Percentiles rank a stretch among this genome's conserved stretches.
Conservation (phyloP, 2,329 filamentous ascomycete genomes). For the Penicillium sclerotigenum region DNA sequence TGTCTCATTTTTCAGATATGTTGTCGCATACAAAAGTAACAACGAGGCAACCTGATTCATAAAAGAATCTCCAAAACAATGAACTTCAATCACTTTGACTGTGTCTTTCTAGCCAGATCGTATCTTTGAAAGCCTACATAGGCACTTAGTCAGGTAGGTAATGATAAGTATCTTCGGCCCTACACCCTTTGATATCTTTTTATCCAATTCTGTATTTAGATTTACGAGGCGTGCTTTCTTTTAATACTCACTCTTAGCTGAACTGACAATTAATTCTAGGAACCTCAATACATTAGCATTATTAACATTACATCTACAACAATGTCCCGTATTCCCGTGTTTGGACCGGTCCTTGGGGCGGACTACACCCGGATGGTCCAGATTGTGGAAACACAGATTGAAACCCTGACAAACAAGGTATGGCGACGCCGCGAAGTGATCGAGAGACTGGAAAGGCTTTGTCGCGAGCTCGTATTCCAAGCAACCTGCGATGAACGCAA, state of each 20-base stretch:
- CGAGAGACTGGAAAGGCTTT: background rate
- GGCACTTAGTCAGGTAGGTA: too few species aligned
- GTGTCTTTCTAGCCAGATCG: too few species aligned
- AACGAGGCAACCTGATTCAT: background rate
- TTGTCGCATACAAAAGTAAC: background rate
- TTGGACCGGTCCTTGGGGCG: background rate
- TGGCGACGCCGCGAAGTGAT: background rate
- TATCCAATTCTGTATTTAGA: too few species aligned
- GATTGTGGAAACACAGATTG: background rate
- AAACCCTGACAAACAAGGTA: background rate
- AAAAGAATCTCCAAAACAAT: background rate
- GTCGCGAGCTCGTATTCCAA: background rate
- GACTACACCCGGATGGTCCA: background rate
- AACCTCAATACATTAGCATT: background rate
- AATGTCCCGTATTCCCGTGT: background rate
- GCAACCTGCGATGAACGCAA: background rate
- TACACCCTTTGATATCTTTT: too few species aligned
- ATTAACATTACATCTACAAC: background rate
- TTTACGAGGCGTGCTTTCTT: background rate
- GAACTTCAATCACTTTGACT: background rate
- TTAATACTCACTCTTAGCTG: background rate
- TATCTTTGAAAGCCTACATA: background rate
- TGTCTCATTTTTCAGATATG: background rate
- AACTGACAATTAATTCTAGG: background rate
- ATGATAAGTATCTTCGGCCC: background rate